phyloP scores from a whole-genome alignment of 169 alveolate species.

The Plasmodium gaboni region DNA sequence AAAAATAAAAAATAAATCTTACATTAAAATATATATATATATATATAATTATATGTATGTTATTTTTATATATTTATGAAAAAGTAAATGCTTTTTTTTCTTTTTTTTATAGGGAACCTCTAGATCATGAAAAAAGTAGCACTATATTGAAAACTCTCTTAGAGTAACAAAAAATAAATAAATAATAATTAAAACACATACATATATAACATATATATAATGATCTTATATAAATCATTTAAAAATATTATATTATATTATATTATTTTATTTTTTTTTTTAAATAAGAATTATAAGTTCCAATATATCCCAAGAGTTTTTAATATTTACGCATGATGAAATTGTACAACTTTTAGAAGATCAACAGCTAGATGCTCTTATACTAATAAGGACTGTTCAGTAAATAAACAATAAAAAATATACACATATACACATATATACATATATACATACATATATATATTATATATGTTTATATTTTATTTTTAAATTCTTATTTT shows the following conservation, averaged over 20 bases:
- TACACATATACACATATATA: too few relatives aligned
- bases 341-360: conserved; percentile 32
- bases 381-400: conserved; percentile 40
- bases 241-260: too few relatives aligned
- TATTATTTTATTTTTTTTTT: conserved; percentile 6
- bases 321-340: conserved; percentile 37
- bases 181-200: background rate
- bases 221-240: background rate
- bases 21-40: background rate
- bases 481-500: background rate
- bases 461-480: background rate
- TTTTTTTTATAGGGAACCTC: conserved; percentile 24
- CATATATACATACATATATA: background rate
- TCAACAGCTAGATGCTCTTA: conserved; percentile 14
- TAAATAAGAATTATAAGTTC: conserved; percentile 20
- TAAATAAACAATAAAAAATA: conserved; percentile 3
- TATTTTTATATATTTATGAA: too few relatives aligned
- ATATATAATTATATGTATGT: background rate
- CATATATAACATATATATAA: background rate
- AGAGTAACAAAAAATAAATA: conserved; percentile 8
- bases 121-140: conserved; percentile 46
- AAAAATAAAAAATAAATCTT: background rate
- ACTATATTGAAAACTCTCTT: conserved; percentile 11
- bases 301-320: background rate
- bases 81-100: background rate